These are phyloP conservation scores for Fusarium graminum DNA, from an alignment of 2,329 filamentous ascomycete species.

Conservation along the genomic window DNA sequence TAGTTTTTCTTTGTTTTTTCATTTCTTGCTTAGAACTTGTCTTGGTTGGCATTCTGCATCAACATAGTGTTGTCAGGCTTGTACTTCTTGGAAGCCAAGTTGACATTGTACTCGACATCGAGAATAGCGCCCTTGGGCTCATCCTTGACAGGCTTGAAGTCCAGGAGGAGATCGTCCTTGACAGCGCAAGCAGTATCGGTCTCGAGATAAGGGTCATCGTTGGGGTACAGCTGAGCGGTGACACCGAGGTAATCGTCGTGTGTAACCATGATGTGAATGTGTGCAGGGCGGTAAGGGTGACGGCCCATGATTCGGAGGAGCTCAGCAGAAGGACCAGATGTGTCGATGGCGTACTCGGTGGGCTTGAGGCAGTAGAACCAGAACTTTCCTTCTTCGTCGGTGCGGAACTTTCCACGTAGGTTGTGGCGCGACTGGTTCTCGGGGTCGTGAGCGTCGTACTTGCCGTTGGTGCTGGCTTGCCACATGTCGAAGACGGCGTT, in stretches of 20 bases:
- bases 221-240: constrained; percentile 83
- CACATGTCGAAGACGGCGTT: constrained; percentile 81
- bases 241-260: constrained; percentile 76
- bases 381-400: constrained; percentile 77
- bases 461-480: constrained; percentile 81
- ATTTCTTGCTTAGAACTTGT: constrained; percentile 41
- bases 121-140: constrained; percentile 55
- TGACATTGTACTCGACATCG: constrained; percentile 60
- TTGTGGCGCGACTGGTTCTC: constrained; percentile 79
- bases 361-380: constrained; percentile 82
- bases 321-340: constrained; percentile 65
- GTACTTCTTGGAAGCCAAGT: constrained; percentile 60
- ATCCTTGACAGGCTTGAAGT: constrained; percentile 61
- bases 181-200: constrained; percentile 64
- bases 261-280: constrained; percentile 68
- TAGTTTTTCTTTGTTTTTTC: neutral
- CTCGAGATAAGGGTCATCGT: constrained; percentile 72
- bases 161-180: constrained; percentile 64
- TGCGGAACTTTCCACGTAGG: constrained; percentile 80
- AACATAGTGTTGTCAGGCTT: constrained; percentile 51
- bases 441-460: constrained; percentile 82
- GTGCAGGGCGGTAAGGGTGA: constrained; percentile 63
- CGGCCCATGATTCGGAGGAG: constrained; percentile 62
- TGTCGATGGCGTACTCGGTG: constrained; percentile 78
- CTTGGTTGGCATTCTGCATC: constrained; percentile 50